Conservation (phyloP, 2,329 filamentous ascomycete species). For the Verticillium tricorpus region DNA sequence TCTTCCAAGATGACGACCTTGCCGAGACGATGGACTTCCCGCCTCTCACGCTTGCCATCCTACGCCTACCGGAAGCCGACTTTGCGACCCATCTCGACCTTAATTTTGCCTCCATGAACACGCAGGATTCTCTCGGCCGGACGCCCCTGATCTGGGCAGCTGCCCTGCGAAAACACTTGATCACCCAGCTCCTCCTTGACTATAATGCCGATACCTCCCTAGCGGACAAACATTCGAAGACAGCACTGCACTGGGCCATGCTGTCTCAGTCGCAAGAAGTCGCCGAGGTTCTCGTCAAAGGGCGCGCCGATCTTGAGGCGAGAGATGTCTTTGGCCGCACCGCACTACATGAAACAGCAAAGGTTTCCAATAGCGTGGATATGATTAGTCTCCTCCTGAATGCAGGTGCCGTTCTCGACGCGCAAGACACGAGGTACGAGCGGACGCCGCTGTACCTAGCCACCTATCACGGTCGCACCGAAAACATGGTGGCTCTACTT, state of each 20-base stretch:
- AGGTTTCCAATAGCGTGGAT: not conserved
- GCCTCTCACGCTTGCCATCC: not conserved
- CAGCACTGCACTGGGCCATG: not conserved
- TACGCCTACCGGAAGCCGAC: not conserved
- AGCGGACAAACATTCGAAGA: not conserved
- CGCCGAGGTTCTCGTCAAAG: slow-evolving; percentile 1
- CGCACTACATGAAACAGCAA: not conserved
- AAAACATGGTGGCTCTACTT: not conserved
- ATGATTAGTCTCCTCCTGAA: not conserved
- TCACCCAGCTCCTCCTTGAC: not conserved
- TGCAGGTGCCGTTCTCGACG: not conserved
- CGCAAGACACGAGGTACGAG: not conserved
- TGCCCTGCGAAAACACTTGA: not conserved
- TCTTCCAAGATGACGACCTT: not conserved
- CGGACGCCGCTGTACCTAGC: not conserved
- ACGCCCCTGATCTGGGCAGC: not conserved
- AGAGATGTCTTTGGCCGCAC: slow-evolving; percentile 20
- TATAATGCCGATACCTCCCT: not conserved
- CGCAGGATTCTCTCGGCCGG: not conserved
- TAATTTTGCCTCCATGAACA: not conserved
- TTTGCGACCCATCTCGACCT: not conserved
- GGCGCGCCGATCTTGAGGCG: slow-evolving; percentile 16
- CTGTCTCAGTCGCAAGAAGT: not conserved
- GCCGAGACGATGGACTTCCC: not conserved
- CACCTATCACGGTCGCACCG: not conserved